Base-by-base conservation (phyloP, 2,329 filamentous ascomycete genomes). In the Calonectria ilicicola region DNA sequence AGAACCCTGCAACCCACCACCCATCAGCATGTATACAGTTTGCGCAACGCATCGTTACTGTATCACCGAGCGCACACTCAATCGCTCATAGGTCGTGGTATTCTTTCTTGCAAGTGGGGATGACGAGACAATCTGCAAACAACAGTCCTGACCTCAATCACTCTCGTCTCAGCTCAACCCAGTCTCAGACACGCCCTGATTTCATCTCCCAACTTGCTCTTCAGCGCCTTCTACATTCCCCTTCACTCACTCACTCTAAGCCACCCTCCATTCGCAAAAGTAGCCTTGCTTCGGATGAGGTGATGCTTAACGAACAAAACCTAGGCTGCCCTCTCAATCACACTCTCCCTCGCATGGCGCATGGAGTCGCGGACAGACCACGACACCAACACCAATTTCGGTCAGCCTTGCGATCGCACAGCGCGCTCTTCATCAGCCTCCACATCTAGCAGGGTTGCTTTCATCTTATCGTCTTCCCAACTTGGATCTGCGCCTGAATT, bases 111-210 rank as follows among this genome's bases (percentile, higher is more conserved):
- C 53, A 60, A 60, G 53, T 72, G 65, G 69, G 62, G 56, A 65
- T 72, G 69, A 67, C 65, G 65, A 47, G 56, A 58, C 62, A 67
- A 72, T 49, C 47, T 68, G 65, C 69, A 72, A 65, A 63, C 65
- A 68, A 58, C 40, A 58, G 35, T 68, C 47, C 29, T 42, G 38
- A 27, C 47, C 38, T 67, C 56, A 51, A 46, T 56, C 69, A 40
- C 64, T 53, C 46, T 44, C 67, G 44, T 65, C 47, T 44, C 56
- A 26, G 47, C 64, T 63, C 56, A 42, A 44, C 56, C 29, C 26
- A 19, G 15, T n/a, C 35, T 60, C n/a, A 35, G 35, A 29, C 58
- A 5, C 44, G 32, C 38, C 9, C 19, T 47, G 17, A 64, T 53
- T 40, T 14, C 38, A 64, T 56, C 21, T 58, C 38, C 35, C 27